Base-by-base conservation (phyloP, 1,139 yeast species). In the Saccharomyces hybrid region DNA sequence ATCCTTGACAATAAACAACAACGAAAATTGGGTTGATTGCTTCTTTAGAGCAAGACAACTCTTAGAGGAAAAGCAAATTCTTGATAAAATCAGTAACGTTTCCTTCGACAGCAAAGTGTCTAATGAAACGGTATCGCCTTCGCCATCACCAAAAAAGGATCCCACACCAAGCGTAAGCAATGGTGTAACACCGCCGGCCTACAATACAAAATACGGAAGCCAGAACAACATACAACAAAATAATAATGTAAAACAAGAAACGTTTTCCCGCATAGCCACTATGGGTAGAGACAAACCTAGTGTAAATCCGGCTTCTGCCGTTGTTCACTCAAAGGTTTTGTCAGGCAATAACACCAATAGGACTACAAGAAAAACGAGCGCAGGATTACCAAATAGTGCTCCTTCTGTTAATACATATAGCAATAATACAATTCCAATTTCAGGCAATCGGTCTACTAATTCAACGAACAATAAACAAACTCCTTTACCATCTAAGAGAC, bases 21-120 rank as follows among this genome's bases (percentile, higher is more conserved):
- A 64, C 2, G 70, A 73, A 24, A 64, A 72, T 11, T 79, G 83
- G 83, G 77, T 79, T 9, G 78, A 78, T 26, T 73, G 81, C 19
- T 70, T 80, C 52, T 68, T 80, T 58, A 73, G 73, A 55, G 79
- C 81, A 1, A 76, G 79, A 54, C 75, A 77, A 52, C 54, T 78
- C 28, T 56, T 75, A 50, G 70, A 66, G 51, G 64, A 65, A 21
- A 58, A 61, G n/a, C 57, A 56, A 51, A 49, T 57, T 8, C 47
- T 53, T 27, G 52, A 55, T 42, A 58, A 54, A 29, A 24, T 52
- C 11, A 48, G 24, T 4, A 16, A 34, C 7, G 31, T 48, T 16
- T 38, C 38, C 38, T 12, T 27, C 12, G 34, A 28, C 42, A 46
- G 48, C 47, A 21, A 47, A 42, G 16, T 52, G 27, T 31, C 50